Base-by-base conservation (phyloP, 768 basidiomycete genomes). In the Hericium rajendrae region DNA sequence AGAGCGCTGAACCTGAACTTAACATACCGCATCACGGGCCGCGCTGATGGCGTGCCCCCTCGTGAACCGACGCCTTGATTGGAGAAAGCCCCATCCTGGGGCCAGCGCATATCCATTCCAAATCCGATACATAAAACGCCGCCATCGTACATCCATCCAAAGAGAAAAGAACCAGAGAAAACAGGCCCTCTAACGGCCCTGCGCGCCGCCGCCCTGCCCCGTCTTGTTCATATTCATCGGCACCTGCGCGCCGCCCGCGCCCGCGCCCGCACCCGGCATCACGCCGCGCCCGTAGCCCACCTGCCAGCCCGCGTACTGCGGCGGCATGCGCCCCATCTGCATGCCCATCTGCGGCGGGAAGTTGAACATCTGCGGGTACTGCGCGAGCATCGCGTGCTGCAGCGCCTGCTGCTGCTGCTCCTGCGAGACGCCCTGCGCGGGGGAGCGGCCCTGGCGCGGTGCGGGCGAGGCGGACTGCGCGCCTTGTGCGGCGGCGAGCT, bases 131-230 rank as follows among this genome's bases (percentile, higher is more conserved):
- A 32, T 32, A 32, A 8, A 32, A 32, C 32, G 32, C 32, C 32
- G 32, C 6, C 32, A 10, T 32, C 32, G 32, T 32, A 32, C 32
- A 32, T 8, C 9, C 32, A 32, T 32, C 32, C 32, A 32, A 10
- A 2, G 2, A 32, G 32, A 32, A 32, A 26, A 26, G 26, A 26
- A 32, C 4, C 32, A 8, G 32, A 32, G 32, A 32, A 53, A 48
- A 54, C 16, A 8, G n/a, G 43, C 43, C 41, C 16, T 18, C 43
- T 46, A 66, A 41, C 64, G 60, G 11, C 65, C 67, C 62, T 67
- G 68, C 62, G 32, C 32, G 32, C 64, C 62, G 24, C 64, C 64
- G 4, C 62, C 63, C 52, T 61, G 66, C 46, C 51, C 58, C 38
- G 65, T 56, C 57, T 66, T 64, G 16, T 41, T 40, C 53, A 56